These are phyloP conservation scores for Mycena rebaudengoi DNA, from an alignment of 768 basidiomycete genomes.

Conservation along the genomic window DNA sequence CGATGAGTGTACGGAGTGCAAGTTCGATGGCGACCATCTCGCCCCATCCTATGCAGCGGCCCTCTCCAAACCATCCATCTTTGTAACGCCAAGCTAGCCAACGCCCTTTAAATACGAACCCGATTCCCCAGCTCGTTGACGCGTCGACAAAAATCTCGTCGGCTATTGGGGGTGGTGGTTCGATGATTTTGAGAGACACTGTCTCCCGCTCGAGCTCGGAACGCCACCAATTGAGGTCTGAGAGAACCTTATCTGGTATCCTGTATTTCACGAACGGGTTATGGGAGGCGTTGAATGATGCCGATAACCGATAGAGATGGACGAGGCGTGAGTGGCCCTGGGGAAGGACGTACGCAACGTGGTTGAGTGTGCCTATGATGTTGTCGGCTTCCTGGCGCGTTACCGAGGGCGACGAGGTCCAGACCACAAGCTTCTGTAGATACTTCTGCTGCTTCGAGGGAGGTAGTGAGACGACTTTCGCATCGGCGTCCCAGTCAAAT, in stretches of 20 bases:
- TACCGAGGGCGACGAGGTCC: neutral
- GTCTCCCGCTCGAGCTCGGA: neutral
- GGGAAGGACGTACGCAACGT: slow-evolving; percentile 11
- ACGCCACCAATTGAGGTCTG: neutral
- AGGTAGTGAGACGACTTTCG: slow-evolving; percentile 20
- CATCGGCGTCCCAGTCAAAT: slow-evolving; percentile 31
- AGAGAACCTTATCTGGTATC: neutral
- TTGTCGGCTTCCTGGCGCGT: neutral
- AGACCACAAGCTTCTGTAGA: neutral
- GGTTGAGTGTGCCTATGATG: slow-evolving; percentile 26
- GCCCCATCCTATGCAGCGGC: too few species aligned
- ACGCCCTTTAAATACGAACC: too few species aligned
- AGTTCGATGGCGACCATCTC: too few species aligned
- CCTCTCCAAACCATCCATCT: too few species aligned
- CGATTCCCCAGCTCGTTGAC: too few species aligned
- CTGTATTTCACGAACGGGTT: neutral
- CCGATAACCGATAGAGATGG: slow-evolving; percentile 1
- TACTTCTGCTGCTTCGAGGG: slow-evolving; percentile 25
- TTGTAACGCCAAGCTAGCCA: too few species aligned
- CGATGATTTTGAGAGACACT: too few species aligned
- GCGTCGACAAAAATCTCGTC: too few species aligned
- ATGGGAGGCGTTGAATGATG: neutral
- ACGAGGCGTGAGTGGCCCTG: slow-evolving; percentile 15
- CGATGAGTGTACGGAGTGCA: too few species aligned
- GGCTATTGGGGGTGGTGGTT: too few species aligned